Evolutionary conservation across 768 basidiomycete genomes (phyloP).

Genomic region (Epithele typhae): DNA sequence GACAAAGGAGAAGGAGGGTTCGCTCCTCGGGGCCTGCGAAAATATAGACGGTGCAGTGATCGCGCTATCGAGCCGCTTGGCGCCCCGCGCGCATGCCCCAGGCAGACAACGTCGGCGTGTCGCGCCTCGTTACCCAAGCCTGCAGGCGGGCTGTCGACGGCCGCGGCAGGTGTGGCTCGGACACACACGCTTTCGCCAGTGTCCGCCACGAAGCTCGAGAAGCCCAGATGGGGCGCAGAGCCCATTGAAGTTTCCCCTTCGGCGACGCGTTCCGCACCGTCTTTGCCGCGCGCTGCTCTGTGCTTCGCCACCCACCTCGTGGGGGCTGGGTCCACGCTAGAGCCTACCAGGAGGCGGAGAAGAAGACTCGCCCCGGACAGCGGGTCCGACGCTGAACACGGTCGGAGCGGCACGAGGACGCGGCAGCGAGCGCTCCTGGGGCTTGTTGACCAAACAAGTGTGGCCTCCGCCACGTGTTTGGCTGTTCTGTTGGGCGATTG

Average conservation of each 20-base stretch:
- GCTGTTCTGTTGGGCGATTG: too few species aligned
- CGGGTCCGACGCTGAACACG: constrained; percentile 1
- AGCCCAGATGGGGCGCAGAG: too few species aligned
- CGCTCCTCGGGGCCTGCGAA: constrained; percentile 14
- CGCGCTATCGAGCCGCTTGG: constrained; percentile 8
- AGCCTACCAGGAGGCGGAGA: neutral
- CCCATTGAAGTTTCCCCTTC: too few species aligned
- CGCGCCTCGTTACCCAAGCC: neutral
- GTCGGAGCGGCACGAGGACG: neutral
- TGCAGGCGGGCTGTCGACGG: constrained; percentile 4
- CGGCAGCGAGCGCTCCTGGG: neutral
- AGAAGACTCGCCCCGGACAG: constrained; percentile 1
- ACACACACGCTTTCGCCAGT: too few species aligned
- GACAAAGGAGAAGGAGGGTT: constrained; percentile 10
- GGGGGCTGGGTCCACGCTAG: too few species aligned
- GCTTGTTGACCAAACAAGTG: neutral
- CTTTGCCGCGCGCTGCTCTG: too few species aligned
- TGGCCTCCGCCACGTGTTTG: constrained; percentile 8
- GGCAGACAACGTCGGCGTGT: neutral
- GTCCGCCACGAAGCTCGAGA: too few species aligned
- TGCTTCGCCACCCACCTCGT: too few species aligned
- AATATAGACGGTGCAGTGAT: constrained; percentile 19
- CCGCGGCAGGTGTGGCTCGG: constrained; percentile 12
- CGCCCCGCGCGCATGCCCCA: too few species aligned
- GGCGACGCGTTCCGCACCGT: too few species aligned